Evolutionary conservation across 2,329 filamentous ascomycete genomes (phyloP), one percentile per base, ranked within the genome.

Genomic region (Plenodomus tracheiphilus): DNA sequence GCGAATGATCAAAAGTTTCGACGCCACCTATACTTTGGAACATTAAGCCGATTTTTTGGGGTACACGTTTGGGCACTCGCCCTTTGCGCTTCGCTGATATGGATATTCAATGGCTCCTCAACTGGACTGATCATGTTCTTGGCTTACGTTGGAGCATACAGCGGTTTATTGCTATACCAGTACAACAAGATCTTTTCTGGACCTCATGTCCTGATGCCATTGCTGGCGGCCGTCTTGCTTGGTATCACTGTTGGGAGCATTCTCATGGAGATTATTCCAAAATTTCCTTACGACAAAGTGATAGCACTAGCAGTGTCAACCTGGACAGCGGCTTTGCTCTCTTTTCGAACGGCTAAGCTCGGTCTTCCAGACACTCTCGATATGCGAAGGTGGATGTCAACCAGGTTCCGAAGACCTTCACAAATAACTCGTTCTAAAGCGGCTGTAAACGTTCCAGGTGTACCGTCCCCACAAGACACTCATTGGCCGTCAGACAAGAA

Each of bases 21-120:
- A 39, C 74, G 79, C 38, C 71, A 69, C 41, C 67, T 81, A 0
- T 83, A 83, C 61, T 79, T 79, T 75, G 74, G 63, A 21, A 80
- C 76, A 2, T 70, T 82, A 2, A 66, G 69, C 34, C 77, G 73
- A 49, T 82, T 79, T 56, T 69, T 81, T 41, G 70, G 78, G 34
- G 74, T 79, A 55, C 77, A 82, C 59, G 73, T 79, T 1, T 82
- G 79, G 79, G 77, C 77, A 47, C 64, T 82, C 38, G 75, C 78
- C 2, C 43, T 81, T n/a, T 75, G 77, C 9, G 66, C 78, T 13
- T 73, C 73, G 19, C 68, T 83, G 18, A 70, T 82, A n/a, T 83
- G 79, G 79, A 72, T 74, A 5, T 81, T 83, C 58, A 74, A 80
- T 42, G 64, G 62, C 21, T 69, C 71, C 3, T 15, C 67, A 9